These are phyloP conservation scores for Fusarium tanahbumbuense DNA, from an alignment of 2,329 filamentous ascomycete species.

Conservation along the genomic window DNA sequence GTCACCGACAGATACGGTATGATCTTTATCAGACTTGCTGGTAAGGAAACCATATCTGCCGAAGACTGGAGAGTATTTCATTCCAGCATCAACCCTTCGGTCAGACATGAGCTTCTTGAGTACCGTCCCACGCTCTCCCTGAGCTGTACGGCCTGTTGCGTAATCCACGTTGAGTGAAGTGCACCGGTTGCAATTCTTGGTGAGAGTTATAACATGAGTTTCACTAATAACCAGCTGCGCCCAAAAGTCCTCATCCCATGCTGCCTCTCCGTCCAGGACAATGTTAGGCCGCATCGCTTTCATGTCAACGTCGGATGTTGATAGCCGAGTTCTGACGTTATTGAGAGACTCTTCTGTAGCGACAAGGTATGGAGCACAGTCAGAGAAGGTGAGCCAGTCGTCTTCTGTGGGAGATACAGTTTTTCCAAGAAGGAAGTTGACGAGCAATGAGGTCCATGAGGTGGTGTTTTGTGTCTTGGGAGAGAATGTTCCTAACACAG, in stretches of 20 bases:
- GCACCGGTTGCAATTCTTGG: constrained; percentile 77
- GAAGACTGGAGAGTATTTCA: constrained; percentile 76
- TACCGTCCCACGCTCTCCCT: constrained; percentile 68
- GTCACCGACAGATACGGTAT: constrained; percentile 55
- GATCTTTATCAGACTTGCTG: constrained; percentile 39
- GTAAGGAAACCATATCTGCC: constrained; percentile 76
- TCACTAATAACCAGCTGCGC: constrained; percentile 63
- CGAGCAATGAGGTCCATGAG: constrained; percentile 53
- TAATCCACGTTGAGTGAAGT: constrained; percentile 79
- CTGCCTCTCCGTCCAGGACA: constrained; percentile 69
- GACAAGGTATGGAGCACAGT: constrained; percentile 80
- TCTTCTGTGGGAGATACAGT: constrained; percentile 40
- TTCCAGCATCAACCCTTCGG: constrained; percentile 75
- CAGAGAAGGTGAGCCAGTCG: constrained; percentile 74
- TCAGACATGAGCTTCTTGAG: constrained; percentile 78
- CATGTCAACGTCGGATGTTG: constrained; percentile 67
- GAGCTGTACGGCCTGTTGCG: constrained; percentile 67
- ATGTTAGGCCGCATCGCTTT: constrained; percentile 80
- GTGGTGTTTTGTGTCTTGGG: constrained; percentile 51
- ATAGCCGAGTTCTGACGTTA: constrained; percentile 70
- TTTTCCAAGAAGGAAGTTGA: constrained; percentile 47
- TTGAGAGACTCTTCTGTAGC: constrained; percentile 76
- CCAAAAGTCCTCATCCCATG: constrained; percentile 81
- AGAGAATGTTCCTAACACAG: constrained; percentile 68
- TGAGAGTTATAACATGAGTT: constrained; percentile 64